phyloP scores from a whole-genome alignment of 1,284 basidiomycete species.

The Boletus subluridellus region DNA sequence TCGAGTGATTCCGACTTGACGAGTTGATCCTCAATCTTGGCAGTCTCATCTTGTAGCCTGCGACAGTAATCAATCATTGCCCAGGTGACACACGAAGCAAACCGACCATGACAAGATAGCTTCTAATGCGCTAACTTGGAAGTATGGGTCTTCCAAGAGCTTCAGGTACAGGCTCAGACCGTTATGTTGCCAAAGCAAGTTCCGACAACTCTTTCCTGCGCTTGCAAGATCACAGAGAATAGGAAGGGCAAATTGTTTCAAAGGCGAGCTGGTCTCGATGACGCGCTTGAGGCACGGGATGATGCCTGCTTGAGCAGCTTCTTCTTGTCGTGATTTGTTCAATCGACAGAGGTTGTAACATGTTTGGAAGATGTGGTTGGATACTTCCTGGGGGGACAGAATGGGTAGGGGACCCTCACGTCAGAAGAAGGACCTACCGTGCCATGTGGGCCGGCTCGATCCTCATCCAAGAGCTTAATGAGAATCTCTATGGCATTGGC shows the following conservation, averaged over 20 bases:
- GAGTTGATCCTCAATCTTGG: conserved; percentile 87
- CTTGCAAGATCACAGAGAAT: conserved; percentile 94
- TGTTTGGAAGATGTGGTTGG: conserved; percentile 91
- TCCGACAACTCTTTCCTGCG: conserved; percentile 87
- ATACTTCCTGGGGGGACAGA: conserved; percentile 68
- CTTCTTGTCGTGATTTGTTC: conserved; percentile 92
- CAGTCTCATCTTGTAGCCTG: conserved; percentile 93
- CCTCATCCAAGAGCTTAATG: conserved; percentile 78
- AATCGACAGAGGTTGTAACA: conserved; percentile 94
- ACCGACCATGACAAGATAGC: conserved; percentile 84
- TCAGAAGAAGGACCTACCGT: conserved; percentile 54
- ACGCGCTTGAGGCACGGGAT: conserved; percentile 88
- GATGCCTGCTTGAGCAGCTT: conserved; percentile 92
- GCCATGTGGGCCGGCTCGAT: conserved; percentile 73
- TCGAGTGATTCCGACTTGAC: conserved; percentile 69
- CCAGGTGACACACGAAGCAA: neutral
- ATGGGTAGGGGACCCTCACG: conserved; percentile 1
- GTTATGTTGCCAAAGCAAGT: conserved; percentile 84
- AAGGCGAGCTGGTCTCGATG: conserved; percentile 81
- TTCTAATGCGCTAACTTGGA: conserved; percentile 92
- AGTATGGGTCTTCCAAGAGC: conserved; percentile 89
- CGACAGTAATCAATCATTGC: conserved; percentile 4
- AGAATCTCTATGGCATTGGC: conserved; percentile 93
- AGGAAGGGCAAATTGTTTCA: conserved; percentile 95
- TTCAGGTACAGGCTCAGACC: conserved; percentile 80